Percentiles rank a stretch among this genome's conserved stretches.
phyloP scores from a whole-genome alignment of 1,284 basidiomycete genomes.

The Trametes versicolor region DNA sequence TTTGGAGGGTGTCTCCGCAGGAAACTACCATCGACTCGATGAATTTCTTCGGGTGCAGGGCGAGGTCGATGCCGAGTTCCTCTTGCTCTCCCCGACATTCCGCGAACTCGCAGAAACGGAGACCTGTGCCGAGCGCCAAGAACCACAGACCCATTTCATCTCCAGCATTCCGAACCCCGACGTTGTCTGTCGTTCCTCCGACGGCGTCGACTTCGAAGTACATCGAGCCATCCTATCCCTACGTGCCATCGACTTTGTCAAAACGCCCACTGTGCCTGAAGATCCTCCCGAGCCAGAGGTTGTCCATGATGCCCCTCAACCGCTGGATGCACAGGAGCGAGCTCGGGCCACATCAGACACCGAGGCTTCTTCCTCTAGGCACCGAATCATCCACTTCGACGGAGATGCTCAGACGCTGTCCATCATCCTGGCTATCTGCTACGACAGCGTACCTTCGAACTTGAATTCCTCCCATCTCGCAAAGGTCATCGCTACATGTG shows the following conservation, averaged over 20 bases:
- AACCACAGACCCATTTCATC: not conserved
- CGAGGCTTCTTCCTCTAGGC: too few species aligned
- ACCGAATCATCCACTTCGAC: constrained; percentile 22
- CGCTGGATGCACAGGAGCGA: not conserved
- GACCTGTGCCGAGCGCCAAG: too few species aligned
- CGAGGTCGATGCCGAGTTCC: constrained; percentile 5
- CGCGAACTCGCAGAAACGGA: too few species aligned
- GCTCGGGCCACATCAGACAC: too few species aligned
- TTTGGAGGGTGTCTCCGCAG: constrained; percentile 26
- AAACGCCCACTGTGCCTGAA: not conserved
- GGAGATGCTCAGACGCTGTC: constrained; percentile 24
- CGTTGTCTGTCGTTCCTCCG: constrained; percentile 56
- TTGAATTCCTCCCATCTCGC: not conserved
- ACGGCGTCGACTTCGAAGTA: constrained; percentile 55
- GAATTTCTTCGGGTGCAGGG: constrained; percentile 12
- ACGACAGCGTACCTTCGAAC: constrained; percentile 13
- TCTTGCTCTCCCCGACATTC: not conserved
- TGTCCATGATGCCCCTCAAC: not conserved
- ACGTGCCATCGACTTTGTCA: constrained; percentile 39
- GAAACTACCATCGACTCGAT: constrained; percentile 28
- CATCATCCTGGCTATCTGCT: constrained; percentile 30
- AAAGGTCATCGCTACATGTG: not conserved
- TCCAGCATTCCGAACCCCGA: constrained; percentile 38
- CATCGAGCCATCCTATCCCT: constrained; percentile 54
- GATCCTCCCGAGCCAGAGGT: not conserved